phyloP scores from a whole-genome alignment of 2,329 filamentous ascomycete genomes.

The Westerdykella ornata region DNA sequence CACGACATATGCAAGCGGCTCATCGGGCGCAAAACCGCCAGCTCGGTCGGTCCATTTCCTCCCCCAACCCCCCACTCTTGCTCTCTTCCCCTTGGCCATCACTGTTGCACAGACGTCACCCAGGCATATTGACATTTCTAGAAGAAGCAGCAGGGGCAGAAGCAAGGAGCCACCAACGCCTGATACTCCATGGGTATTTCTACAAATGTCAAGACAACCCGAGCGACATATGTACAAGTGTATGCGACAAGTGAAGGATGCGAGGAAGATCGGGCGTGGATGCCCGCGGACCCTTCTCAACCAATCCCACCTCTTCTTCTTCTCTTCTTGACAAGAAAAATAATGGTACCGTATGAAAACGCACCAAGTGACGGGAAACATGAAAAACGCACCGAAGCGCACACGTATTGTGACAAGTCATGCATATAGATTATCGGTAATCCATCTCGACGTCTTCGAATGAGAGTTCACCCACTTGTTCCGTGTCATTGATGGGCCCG shows the following conservation, averaged over 20 bases:
- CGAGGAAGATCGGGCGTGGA: neutral
- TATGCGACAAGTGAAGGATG: neutral
- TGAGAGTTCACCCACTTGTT: slow-evolving; percentile 61
- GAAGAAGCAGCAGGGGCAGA: neutral
- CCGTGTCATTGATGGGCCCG: slow-evolving; percentile 47
- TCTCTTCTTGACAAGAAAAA: neutral
- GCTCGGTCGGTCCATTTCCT: no score
- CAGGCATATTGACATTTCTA: no score
- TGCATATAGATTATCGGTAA: slow-evolving; percentile 45
- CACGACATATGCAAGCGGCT: no score
- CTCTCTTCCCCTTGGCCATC: no score
- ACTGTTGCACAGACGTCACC: no score
- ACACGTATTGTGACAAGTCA: slow-evolving; percentile 22
- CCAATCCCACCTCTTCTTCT: no score
- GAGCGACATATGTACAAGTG: neutral
- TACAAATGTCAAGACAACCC: neutral
- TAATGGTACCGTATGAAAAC: slow-evolving; percentile 3
- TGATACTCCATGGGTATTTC: neutral
- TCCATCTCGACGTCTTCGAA: slow-evolving; percentile 57
- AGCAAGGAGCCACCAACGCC: slow-evolving; percentile 1
- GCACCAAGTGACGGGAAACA: slow-evolving; percentile 6
- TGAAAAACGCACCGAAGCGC: slow-evolving; percentile 36
- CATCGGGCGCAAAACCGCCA: no score
- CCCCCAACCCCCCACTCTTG: no score
- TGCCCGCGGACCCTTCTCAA: no score